Evolutionary conservation across 1,284 basidiomycete genomes (phyloP).

Genomic region (Trametes hirsuta): DNA sequence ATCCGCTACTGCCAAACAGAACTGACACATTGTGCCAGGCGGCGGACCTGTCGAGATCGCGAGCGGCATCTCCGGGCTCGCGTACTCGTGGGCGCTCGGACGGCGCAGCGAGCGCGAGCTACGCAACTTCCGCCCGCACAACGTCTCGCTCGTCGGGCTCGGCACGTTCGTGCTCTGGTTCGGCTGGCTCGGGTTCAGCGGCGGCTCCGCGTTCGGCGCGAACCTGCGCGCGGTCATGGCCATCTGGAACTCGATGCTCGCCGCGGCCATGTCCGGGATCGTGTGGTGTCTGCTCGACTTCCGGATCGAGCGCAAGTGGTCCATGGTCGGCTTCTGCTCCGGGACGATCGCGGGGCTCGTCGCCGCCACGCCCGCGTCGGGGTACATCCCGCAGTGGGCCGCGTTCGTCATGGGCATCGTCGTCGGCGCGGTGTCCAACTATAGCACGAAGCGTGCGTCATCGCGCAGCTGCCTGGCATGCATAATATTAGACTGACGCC

Average conservation of each 20-base stretch:
- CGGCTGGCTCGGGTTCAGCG: slow-evolving; percentile 78
- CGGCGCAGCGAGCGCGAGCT: slow-evolving; percentile 79
- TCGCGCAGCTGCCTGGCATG: slow-evolving; percentile 13
- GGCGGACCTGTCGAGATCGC: slow-evolving; percentile 95
- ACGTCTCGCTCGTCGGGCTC: slow-evolving; percentile 87
- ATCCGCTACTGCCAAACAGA: not conserved
- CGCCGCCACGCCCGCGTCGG: slow-evolving; percentile 85
- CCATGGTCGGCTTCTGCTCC: slow-evolving; percentile 84
- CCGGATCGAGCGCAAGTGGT: slow-evolving; percentile 79
- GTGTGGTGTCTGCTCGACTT: slow-evolving; percentile 92
- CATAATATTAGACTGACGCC: slow-evolving; percentile 17
- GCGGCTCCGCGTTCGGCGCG: slow-evolving; percentile 85
- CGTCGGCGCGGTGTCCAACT: slow-evolving; percentile 81
- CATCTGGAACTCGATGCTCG: slow-evolving; percentile 87
- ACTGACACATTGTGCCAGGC: slow-evolving; percentile 43
- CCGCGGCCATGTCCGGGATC: slow-evolving; percentile 77
- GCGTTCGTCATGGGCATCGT: slow-evolving; percentile 80
- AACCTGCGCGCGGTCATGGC: slow-evolving; percentile 89
- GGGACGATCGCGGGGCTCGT: slow-evolving; percentile 91
- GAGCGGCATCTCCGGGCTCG: slow-evolving; percentile 85
- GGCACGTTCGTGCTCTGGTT: slow-evolving; percentile 93
- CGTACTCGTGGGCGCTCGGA: slow-evolving; percentile 86
- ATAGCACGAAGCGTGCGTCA: slow-evolving; percentile 79
- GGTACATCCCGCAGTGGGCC: slow-evolving; percentile 68
- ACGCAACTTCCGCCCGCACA: slow-evolving; percentile 91